phyloP scores from a whole-genome alignment of 768 basidiomycete genomes.

The Agaricus sinodeliciosus region DNA sequence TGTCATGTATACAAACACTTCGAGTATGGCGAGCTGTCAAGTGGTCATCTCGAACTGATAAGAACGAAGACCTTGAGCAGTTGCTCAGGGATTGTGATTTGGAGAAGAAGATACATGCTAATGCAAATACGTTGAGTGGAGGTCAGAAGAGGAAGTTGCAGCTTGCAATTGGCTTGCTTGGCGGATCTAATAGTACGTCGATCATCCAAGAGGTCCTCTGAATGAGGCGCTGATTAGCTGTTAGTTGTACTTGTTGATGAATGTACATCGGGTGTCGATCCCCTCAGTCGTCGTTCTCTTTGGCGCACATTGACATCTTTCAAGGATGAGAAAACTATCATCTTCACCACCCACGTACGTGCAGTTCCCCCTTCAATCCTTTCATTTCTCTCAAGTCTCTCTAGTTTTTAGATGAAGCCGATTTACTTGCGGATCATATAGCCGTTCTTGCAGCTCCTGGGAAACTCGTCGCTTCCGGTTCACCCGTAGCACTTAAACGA shows the following conservation, averaged over 20 bases:
- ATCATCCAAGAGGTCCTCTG: neutral
- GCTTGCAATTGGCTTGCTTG: slow-evolving; percentile 73
- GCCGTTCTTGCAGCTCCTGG: slow-evolving; percentile 73
- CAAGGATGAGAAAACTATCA: slow-evolving; percentile 56
- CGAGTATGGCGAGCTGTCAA: slow-evolving; percentile 71
- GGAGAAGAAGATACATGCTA: slow-evolving; percentile 58
- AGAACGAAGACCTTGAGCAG: slow-evolving; percentile 54
- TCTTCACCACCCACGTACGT: slow-evolving; percentile 75
- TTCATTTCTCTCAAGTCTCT: neutral
- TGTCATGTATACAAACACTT: slow-evolving; percentile 69
- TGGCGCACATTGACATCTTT: slow-evolving; percentile 71
- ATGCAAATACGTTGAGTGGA: slow-evolving; percentile 62
- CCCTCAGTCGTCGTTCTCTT: slow-evolving; percentile 67
- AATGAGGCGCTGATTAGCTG: neutral
- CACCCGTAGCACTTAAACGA: slow-evolving; percentile 70
- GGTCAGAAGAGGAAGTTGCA: slow-evolving; percentile 83
- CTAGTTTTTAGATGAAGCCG: slow-evolving; percentile 74
- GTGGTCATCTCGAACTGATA: slow-evolving; percentile 37
- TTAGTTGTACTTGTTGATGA: slow-evolving; percentile 56
- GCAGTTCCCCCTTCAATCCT: neutral
- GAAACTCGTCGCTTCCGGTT: slow-evolving; percentile 63
- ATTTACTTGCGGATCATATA: slow-evolving; percentile 70
- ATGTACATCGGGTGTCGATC: slow-evolving; percentile 79
- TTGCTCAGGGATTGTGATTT: slow-evolving; percentile 69
- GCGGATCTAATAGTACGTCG: slow-evolving; percentile 61